These are phyloP conservation scores for Fusarium sororula DNA, from an alignment of 2,329 filamentous ascomycete species.

Conservation along the genomic window DNA sequence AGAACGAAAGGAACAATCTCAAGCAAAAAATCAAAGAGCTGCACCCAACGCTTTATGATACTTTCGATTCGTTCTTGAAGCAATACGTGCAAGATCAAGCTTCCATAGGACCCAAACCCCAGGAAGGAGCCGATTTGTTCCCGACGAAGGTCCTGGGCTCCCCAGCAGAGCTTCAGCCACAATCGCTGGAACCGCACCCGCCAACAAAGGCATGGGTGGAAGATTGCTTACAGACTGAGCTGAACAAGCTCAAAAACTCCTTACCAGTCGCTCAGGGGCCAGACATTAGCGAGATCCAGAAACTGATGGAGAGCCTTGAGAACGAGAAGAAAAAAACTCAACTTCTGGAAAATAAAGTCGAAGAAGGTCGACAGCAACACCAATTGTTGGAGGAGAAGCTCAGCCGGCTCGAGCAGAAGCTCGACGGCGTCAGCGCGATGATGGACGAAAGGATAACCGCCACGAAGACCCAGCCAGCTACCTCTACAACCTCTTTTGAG, in stretches of 20 bases:
- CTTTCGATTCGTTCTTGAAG: neutral
- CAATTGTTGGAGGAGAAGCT: conserved; percentile 26
- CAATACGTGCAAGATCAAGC: neutral
- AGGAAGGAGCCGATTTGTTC: neutral
- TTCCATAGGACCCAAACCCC: neutral
- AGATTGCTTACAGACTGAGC: conserved; percentile 15
- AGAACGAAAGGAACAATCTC: conserved; percentile 5
- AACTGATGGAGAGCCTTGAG: conserved; percentile 17
- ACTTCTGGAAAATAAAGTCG: conserved; percentile 13
- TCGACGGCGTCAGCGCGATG: conserved; percentile 29
- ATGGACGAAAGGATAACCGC: neutral
- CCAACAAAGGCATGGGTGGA: conserved; percentile 1
- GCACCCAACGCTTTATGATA: conserved; percentile 14
- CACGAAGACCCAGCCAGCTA: neutral
- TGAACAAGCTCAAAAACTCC: conserved; percentile 21
- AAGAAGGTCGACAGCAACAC: conserved; percentile 8
- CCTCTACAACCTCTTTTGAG: neutral
- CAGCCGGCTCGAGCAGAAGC: conserved; percentile 37
- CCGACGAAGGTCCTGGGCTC: neutral
- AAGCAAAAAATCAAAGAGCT: conserved; percentile 7
- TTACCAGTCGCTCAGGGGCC: neutral
- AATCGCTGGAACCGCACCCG: conserved; percentile 2
- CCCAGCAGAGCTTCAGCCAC: neutral
- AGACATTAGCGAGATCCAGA: conserved; percentile 6
- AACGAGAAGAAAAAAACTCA: conserved; percentile 21